These are phyloP conservation scores for Hanseniaspora hatyaiensis DNA, from an alignment of 805 yeast species.

Conservation along the genomic window DNA sequence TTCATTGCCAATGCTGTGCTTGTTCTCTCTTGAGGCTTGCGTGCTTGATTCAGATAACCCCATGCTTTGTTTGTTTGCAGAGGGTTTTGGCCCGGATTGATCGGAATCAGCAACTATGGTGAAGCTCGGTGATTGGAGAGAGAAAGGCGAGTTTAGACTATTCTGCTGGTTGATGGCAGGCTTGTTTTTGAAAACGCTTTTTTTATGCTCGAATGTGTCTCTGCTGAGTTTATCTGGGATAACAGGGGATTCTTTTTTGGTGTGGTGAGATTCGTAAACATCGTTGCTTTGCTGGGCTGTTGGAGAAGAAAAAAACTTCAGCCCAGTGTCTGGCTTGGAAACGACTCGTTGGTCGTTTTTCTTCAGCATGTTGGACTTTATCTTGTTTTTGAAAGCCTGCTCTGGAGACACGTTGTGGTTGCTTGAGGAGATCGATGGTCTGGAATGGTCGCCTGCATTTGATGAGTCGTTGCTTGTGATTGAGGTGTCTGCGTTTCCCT, in stretches of 20 bases:
- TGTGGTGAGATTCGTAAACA: too few species aligned
- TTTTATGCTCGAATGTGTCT: too few species aligned
- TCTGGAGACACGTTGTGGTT: conserved; percentile 2
- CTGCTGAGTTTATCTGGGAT: too few species aligned
- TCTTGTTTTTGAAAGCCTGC: conserved; percentile 6
- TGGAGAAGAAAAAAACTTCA: not conserved
- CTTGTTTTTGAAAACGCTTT: not conserved
- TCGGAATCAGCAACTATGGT: conserved; percentile 13
- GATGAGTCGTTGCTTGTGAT: not conserved
- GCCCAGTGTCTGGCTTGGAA: not conserved
- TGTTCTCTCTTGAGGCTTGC: too few species aligned
- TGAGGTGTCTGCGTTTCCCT: not conserved
- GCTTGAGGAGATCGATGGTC: conserved; percentile 4
- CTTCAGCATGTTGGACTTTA: conserved; percentile 5
- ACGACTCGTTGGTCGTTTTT: not conserved
- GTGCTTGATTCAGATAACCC: too few species aligned
- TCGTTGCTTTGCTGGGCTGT: not conserved
- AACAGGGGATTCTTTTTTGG: too few species aligned
- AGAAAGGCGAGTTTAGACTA: conserved; percentile 9
- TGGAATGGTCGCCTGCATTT: not conserved
- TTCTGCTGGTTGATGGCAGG: not conserved
- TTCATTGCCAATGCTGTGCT: not conserved
- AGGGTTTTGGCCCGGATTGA: too few species aligned
- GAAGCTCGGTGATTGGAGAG: conserved; percentile 15
- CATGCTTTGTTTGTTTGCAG: not conserved